Evolutionary conservation across 2,329 filamentous ascomycete genomes (phyloP), one percentile per base, ranked within the genome.

Genomic region (Apiospora rasikravindrae): DNA sequence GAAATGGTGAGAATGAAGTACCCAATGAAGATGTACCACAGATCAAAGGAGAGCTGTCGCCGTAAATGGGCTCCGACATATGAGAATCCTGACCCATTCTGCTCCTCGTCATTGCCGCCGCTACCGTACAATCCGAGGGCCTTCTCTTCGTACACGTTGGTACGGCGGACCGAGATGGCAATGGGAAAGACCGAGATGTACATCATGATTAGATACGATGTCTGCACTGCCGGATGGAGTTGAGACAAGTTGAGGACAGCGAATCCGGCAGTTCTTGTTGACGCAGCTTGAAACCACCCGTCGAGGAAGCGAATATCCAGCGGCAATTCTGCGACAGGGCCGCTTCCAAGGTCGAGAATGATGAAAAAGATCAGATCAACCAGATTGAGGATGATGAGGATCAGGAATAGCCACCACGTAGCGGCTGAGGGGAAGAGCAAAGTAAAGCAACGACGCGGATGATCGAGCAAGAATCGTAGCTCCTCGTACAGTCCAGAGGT

Each of bases 191-290:
- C 94, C 72, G 95, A 98, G 74, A 98, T 98, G 82, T 98, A 98
- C 96, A 98, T 98, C 96, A 98, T 98, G 82, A 98, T 92, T 82
- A 98, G 86, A 84, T 98, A 98, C 33, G 95, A 94, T 19, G 97
- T 94, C 78, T 98, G 95, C 72, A 98, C 94, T 3, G 93, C 96
- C 0, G 96, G 95, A 76, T 98, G 95, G 1, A 99, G 86, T 0
- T 88, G 84, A 1, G 93, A 86, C 51, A 98, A 84, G 79, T 92
- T 94, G 76, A 98, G 89, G 42, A 93, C 93, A 0, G 93, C 88
- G 78, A 98, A 98, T 0, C 96, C 96, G 4, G 96, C 96, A 0
- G 96, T 98, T 79, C 96, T 88, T 0, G 96, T 98, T 6, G 94
- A 92, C 0, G 92, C 91, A 1, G 96, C 96, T 81, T 98, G 95